Conservation (phyloP, 495 filamentous ascomycete genomes). For the Talaromyces nanjingensis region DNA sequence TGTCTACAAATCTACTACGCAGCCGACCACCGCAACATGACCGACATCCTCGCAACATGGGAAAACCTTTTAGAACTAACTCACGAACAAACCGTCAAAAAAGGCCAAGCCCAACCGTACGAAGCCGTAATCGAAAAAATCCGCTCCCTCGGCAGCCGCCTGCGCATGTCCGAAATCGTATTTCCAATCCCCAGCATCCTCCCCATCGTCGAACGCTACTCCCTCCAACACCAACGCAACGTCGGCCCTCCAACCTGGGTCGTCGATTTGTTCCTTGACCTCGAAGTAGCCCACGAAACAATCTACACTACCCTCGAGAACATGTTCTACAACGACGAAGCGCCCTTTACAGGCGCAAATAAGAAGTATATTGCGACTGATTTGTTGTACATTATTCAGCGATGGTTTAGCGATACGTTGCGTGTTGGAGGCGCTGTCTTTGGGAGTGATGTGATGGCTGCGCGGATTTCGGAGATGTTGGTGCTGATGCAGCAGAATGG, state of each 20-base stretch:
- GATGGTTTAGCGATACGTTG: slow-evolving; percentile 58
- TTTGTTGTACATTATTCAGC: slow-evolving; percentile 52
- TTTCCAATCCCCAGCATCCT: slow-evolving; percentile 64
- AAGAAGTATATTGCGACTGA: slow-evolving; percentile 54
- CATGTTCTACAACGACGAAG: slow-evolving; percentile 77
- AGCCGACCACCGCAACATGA: slow-evolving; percentile 78
- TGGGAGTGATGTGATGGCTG: slow-evolving; percentile 44
- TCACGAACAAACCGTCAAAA: slow-evolving; percentile 53
- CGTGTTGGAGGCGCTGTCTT: slow-evolving; percentile 46
- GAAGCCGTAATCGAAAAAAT: slow-evolving; percentile 71
- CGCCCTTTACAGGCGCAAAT: slow-evolving; percentile 67
- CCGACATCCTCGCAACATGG: slow-evolving; percentile 80
- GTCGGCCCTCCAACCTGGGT: slow-evolving; percentile 71
- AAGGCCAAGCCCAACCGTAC: slow-evolving; percentile 57
- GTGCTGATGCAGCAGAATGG: slow-evolving; percentile 36
- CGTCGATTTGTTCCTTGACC: slow-evolving; percentile 67
- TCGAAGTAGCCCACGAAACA: slow-evolving; percentile 67
- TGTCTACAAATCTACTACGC: slow-evolving; percentile 84
- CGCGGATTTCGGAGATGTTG: slow-evolving; percentile 39
- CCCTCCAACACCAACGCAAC: slow-evolving; percentile 61
- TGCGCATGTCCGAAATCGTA: slow-evolving; percentile 67
- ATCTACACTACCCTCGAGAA: slow-evolving; percentile 71
- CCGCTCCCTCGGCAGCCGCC: slow-evolving; percentile 68
- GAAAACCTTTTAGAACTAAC: slow-evolving; percentile 65
- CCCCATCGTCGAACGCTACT: slow-evolving; percentile 71